Conservation (phyloP, 768 basidiomycete species). For the Tricholoma sp. region DNA sequence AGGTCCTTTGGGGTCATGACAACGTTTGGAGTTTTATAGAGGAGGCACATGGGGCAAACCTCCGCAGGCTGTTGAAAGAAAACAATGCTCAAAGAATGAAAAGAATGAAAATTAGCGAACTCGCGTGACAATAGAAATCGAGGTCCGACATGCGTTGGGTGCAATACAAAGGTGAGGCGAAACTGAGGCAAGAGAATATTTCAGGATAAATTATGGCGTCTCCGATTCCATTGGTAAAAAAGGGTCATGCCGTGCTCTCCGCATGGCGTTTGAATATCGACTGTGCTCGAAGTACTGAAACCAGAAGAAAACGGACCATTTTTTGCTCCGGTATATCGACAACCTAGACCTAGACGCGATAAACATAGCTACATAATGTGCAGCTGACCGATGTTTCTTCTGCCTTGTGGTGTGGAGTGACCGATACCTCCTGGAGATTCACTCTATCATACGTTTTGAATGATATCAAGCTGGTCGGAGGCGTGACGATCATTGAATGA, state of each 20-base stretch:
- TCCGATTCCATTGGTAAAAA: background rate
- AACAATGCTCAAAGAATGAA: background rate
- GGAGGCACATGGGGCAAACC: background rate
- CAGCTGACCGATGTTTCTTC: background rate
- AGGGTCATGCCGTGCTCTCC: background rate
- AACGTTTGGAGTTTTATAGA: background rate
- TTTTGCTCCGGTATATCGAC: background rate
- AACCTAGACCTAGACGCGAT: background rate
- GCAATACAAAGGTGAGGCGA: slow-evolving; percentile 1
- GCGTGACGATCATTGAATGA: background rate
- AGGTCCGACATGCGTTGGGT: background rate
- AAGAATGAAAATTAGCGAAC: background rate
- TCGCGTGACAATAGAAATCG: background rate
- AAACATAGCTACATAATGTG: background rate
- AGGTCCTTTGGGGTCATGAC: background rate
- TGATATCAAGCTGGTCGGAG: background rate
- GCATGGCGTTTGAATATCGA: background rate
- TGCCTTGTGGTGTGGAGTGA: slow-evolving; percentile 1
- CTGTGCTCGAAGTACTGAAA: background rate
- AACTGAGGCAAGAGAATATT: background rate
- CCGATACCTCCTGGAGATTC: background rate
- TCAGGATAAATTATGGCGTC: background rate
- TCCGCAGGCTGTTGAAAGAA: background rate
- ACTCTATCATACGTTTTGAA: background rate
- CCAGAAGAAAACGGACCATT: background rate